Conservation (phyloP, 1,284 basidiomycete genomes). For the Papiliotrema nemorosa region DNA sequence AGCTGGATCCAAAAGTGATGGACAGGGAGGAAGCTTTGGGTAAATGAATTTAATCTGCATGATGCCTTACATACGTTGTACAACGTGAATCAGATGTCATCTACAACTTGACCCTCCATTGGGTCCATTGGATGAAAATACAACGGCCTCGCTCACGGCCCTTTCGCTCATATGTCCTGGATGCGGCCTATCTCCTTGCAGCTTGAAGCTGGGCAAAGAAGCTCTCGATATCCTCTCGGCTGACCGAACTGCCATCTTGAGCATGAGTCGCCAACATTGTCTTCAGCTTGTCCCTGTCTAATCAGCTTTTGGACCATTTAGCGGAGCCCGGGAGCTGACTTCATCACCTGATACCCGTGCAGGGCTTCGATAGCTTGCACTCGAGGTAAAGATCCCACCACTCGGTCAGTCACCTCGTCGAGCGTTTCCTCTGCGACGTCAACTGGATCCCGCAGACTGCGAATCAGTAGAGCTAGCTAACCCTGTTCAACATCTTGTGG, state of each 20-base stretch:
- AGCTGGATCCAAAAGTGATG: conserved; percentile 82
- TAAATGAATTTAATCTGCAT: too few relatives aligned
- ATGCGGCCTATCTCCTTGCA: background rate
- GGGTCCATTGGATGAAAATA: too few relatives aligned
- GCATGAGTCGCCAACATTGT: conserved; percentile 34
- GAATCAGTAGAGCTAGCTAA: conserved; percentile 6
- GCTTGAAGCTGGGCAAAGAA: conserved; percentile 33
- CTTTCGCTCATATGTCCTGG: too few relatives aligned
- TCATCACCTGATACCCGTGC: conserved; percentile 44
- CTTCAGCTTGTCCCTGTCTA: conserved; percentile 32
- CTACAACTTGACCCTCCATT: too few relatives aligned
- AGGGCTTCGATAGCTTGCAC: conserved; percentile 48
- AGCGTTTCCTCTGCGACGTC: conserved; percentile 33
- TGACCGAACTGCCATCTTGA: conserved; percentile 28
- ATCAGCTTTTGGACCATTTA: background rate
- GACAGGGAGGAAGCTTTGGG: conserved; percentile 76
- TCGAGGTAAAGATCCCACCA: conserved; percentile 36
- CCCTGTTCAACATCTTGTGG: conserved; percentile 34
- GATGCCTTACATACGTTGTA: too few relatives aligned
- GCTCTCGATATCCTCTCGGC: conserved; percentile 38
- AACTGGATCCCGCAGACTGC: background rate
- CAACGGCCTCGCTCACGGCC: too few relatives aligned
- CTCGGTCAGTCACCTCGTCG: conserved; percentile 40
- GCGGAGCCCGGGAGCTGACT: conserved; percentile 23
- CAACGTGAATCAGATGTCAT: too few relatives aligned